These are phyloP conservation scores for Hypoxylon intermedium DNA, from an alignment of 495 filamentous ascomycete genomes.

Conservation along the genomic window DNA sequence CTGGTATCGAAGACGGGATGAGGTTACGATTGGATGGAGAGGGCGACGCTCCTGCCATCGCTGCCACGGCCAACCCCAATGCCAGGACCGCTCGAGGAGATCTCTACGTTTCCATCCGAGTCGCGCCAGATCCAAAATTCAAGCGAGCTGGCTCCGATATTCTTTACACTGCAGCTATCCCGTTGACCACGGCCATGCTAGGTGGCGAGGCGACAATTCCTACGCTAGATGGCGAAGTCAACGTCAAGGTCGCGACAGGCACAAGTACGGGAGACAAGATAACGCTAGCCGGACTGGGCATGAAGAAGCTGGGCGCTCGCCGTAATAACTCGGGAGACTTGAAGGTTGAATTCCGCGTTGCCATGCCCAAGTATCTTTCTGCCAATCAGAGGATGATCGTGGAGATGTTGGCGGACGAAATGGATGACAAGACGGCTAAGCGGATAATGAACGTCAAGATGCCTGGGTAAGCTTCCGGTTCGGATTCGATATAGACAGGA, in stretches of 20 bases:
- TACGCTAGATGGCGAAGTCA: conserved; percentile 87
- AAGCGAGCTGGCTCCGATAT: conserved; percentile 85
- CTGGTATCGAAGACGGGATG: conserved; percentile 96
- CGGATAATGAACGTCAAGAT: conserved; percentile 75
- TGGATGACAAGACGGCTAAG: conserved; percentile 88
- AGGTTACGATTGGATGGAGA: conserved; percentile 78
- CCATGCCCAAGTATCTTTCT: conserved; percentile 91
- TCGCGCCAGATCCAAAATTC: conserved; percentile 85
- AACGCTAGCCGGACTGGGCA: conserved; percentile 85
- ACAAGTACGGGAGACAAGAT: conserved; percentile 92
- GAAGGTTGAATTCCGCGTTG: conserved; percentile 90
- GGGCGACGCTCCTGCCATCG: conserved; percentile 83
- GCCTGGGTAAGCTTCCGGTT: conserved; percentile 39
- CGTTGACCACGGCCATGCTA: conserved; percentile 89
- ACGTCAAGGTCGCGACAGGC: conserved; percentile 84
- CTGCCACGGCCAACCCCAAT: conserved; percentile 64
- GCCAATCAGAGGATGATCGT: conserved; percentile 87
- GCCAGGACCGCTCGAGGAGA: conserved; percentile 74
- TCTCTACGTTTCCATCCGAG: conserved; percentile 83
- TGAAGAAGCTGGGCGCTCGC: conserved; percentile 74
- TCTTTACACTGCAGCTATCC: conserved; percentile 88
- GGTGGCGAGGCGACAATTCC: conserved; percentile 90
- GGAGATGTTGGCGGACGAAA: conserved; percentile 94
- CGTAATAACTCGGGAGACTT: conserved; percentile 75
- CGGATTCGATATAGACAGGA: neutral